These are phyloP conservation scores for Backusella circina DNA, from an alignment of 192 early-diverging fungal species.

Conservation along the genomic window DNA sequence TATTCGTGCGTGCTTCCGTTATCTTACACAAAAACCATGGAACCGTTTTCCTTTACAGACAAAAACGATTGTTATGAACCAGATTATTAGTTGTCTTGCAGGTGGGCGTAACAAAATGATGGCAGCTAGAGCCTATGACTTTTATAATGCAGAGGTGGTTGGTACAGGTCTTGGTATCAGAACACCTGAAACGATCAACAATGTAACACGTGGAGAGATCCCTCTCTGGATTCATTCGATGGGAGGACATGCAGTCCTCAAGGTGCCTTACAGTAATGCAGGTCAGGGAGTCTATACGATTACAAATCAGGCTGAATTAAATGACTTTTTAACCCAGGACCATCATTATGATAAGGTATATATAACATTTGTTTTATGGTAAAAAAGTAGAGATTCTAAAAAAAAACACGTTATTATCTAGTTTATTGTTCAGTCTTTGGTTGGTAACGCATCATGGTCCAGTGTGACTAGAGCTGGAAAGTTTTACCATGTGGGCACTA, in stretches of 20 bases:
- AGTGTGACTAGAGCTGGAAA: constrained; percentile 69
- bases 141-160: constrained; percentile 76
- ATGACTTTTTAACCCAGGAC: constrained; percentile 67
- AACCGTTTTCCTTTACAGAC: constrained; percentile 75
- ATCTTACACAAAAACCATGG: constrained; percentile 89
- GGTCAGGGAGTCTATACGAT: constrained; percentile 92
- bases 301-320: constrained; percentile 69
- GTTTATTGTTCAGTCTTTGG: constrained; percentile 86
- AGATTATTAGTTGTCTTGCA: constrained; percentile 79
- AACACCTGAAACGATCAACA: constrained; percentile 83
- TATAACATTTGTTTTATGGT: background rate
- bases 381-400: background rate
- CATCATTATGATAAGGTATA: constrained; percentile 79
- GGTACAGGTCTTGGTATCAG: constrained; percentile 68
- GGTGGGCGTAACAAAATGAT: constrained; percentile 91
- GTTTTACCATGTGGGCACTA: constrained; percentile 88
- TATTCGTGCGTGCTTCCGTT: constrained; percentile 83
- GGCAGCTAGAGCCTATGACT: constrained; percentile 84
- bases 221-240: constrained; percentile 82
- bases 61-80: constrained; percentile 77
- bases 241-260: constrained; percentile 84
- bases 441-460: constrained; percentile 85
- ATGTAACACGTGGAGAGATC: constrained; percentile 77
- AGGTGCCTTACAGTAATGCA: constrained; percentile 83
- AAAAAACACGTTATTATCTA: background rate